Evolutionary conservation across 495 filamentous ascomycete species (phyloP).

Genomic region (Pseudoneurospora amorphoporcata): DNA sequence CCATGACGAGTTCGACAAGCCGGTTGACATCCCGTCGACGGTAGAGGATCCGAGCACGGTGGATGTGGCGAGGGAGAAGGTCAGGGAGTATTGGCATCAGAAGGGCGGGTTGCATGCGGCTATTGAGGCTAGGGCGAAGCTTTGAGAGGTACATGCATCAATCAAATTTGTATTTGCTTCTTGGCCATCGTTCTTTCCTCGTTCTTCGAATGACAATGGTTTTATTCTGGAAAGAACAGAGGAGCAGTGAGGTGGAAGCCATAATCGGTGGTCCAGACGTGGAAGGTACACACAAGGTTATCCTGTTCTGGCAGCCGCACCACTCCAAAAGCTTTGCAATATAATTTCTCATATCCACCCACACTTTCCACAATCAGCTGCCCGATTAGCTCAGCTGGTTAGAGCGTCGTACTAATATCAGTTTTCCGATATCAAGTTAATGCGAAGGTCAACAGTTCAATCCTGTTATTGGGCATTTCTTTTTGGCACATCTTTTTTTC

Average conservation of each 20-base stretch:
- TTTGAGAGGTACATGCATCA: conserved; percentile 24
- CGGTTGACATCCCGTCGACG: conserved; percentile 41
- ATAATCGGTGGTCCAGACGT: background rate
- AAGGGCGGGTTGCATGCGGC: conserved; percentile 37
- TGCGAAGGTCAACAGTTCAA: background rate
- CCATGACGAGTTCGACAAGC: conserved; percentile 38
- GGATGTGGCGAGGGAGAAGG: conserved; percentile 35
- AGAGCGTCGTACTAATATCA: background rate
- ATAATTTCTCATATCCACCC: background rate
- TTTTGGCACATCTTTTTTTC: background rate
- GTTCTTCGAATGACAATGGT: background rate
- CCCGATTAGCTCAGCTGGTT: background rate
- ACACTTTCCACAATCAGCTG: background rate
- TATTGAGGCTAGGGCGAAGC: conserved; percentile 47
- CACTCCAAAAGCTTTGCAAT: background rate
- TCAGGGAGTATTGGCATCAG: conserved; percentile 40
- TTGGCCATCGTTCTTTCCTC: background rate
- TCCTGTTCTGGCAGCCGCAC: background rate
- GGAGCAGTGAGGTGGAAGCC: background rate
- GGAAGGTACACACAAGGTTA: background rate
- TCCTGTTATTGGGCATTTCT: background rate
- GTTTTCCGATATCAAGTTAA: background rate
- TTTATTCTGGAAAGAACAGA: background rate
- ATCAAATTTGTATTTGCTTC: background rate
- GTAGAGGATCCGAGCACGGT: conserved; percentile 45